Percentiles rank a stretch among this genome's conserved stretches.
Conservation (phyloP, 148 eudicot species). For the Arctostaphylos glauca region DNA sequence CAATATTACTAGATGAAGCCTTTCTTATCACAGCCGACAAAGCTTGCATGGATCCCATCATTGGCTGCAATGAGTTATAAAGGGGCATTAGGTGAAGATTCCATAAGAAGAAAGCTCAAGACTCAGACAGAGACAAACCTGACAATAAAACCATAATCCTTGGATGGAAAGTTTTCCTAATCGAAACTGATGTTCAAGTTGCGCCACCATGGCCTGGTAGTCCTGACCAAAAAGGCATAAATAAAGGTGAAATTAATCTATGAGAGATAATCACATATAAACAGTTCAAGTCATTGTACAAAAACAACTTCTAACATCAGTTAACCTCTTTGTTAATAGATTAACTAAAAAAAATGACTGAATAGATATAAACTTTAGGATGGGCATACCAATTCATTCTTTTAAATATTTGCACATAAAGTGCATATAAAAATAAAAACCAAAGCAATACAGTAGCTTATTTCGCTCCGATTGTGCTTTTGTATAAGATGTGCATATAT, state of each 20-base stretch:
- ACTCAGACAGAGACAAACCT: constrained; percentile 44
- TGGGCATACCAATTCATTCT: not conserved
- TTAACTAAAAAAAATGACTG: not conserved
- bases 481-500: not conserved
- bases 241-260: not conserved
- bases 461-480: not conserved
- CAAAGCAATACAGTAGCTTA: not conserved
- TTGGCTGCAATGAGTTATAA: constrained; percentile 52
- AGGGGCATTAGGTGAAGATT: not conserved
- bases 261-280: not conserved
- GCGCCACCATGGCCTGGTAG: constrained; percentile 99
- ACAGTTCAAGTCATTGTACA: not conserved
- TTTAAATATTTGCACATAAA: not conserved
- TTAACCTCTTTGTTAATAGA: not conserved
- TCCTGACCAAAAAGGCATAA: constrained; percentile 44
- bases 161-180: constrained; percentile 83
- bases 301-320: not conserved
- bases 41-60: constrained; percentile 95
- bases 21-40: constrained; percentile 71
- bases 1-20: constrained; percentile 52
- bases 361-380: not conserved
- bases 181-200: constrained; percentile 96
- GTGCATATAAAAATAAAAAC: not conserved
- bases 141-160: constrained; percentile 98
- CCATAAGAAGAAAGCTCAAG: constrained; percentile 8